A percentile compares a stretch with the other conserved stretches of the same genome.
phyloP scores from a whole-genome alignment of 2,329 filamentous ascomycete species.

The Xylariaceae sp. region DNA sequence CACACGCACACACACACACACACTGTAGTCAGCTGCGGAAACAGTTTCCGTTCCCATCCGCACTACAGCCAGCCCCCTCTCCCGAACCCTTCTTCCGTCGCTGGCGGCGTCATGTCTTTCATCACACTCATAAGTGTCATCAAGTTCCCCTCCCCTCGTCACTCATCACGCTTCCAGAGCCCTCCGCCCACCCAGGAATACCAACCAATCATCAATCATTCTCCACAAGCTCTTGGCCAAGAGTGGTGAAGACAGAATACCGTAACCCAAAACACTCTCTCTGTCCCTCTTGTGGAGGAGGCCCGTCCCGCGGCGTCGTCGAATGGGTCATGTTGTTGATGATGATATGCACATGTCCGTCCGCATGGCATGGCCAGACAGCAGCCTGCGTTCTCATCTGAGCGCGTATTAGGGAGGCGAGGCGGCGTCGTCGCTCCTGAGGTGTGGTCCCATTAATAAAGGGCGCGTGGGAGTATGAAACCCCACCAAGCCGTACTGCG shows the following conservation, averaged over 20 bases:
- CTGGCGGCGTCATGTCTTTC: background rate
- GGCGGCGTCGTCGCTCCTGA: background rate
- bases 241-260: background rate
- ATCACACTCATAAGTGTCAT: background rate
- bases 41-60: background rate
- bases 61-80: background rate
- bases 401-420: background rate
- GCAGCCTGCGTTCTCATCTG: background rate
- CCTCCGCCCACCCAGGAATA: background rate
- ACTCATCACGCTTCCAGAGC: slow-evolving; percentile 1
- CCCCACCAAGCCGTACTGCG: slow-evolving; percentile 16
- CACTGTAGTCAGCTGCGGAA: too few relatives aligned
- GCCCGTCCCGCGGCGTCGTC: slow-evolving; percentile 1
- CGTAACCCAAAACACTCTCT: background rate
- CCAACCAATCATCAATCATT: background rate
- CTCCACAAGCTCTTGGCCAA: background rate
- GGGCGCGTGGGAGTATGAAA: too few relatives aligned
- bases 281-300: too few relatives aligned
- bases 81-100: background rate
- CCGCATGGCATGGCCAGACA: background rate
- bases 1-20: background rate
- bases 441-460: too few relatives aligned
- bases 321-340: background rate
- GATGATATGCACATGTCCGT: background rate
- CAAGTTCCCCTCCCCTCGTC: background rate